Percentiles rank a stretch among this genome's conserved stretches.
Conservation (phyloP, 2,329 filamentous ascomycete species). For the Trichoderma oligosporum region DNA sequence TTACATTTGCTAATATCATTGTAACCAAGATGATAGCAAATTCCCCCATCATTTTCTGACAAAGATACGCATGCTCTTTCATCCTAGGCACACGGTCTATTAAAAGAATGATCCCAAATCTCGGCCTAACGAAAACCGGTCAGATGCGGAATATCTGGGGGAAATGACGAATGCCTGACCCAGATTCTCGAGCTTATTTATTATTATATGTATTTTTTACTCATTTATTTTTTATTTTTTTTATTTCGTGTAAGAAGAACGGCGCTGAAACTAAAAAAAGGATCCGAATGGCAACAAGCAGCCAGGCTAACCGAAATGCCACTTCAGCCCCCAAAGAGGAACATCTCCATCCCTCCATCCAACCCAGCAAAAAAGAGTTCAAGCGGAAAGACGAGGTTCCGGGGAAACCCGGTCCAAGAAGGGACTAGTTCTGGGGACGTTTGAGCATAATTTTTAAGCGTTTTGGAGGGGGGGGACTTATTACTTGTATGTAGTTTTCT, state of each 20-base stretch:
- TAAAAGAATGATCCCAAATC: background rate
- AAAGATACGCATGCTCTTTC: too few relatives aligned
- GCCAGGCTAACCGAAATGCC: background rate
- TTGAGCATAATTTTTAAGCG: background rate
- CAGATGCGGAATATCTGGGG: background rate
- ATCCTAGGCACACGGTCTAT: too few relatives aligned
- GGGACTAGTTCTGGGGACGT: background rate
- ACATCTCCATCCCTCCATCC: conserved; percentile 1
- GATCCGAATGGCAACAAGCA: conserved; percentile 1
- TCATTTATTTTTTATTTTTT: too few relatives aligned
- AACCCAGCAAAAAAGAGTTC: background rate
- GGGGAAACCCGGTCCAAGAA: conserved; percentile 8
- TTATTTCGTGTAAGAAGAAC: background rate
- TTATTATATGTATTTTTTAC: background rate
- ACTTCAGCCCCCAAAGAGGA: background rate
- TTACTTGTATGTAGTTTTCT: too few relatives aligned
- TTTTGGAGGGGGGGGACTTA: too few relatives aligned
- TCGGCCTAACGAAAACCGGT: background rate
- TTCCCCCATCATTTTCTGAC: too few relatives aligned
- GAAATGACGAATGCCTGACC: background rate
- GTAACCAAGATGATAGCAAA: background rate
- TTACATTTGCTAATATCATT: background rate
- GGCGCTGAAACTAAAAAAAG: background rate
- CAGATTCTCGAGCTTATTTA: too few relatives aligned
- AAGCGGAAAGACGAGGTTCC: background rate